These are phyloP conservation scores for Citrullus colocynthis DNA, from an alignment of 306 rosid species.

Conservation along the genomic window DNA sequence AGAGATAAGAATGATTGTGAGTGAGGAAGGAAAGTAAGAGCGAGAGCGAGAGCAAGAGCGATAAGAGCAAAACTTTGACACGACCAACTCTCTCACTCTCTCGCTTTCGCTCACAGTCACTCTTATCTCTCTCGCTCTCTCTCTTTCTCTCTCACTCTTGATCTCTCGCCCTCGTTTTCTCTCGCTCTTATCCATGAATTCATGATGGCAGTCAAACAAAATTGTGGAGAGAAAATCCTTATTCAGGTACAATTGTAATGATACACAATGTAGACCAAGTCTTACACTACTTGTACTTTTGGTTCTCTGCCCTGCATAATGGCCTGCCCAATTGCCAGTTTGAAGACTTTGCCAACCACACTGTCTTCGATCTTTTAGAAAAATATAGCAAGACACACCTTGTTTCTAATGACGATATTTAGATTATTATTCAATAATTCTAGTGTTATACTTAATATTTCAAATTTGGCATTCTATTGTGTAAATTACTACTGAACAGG, in stretches of 20 bases:
- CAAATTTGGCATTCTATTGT: not conserved
- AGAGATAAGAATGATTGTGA: too few relatives aligned
- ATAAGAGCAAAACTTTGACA: too few relatives aligned
- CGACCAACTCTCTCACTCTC: too few relatives aligned
- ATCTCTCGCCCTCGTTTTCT: too few relatives aligned
- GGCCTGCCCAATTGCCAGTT: slow-evolving; percentile 38
- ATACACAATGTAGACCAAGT: not conserved
- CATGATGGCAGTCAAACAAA: slow-evolving; percentile 82
- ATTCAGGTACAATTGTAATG: slow-evolving; percentile 45
- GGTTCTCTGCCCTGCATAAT: slow-evolving; percentile 8
- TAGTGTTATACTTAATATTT: not conserved
- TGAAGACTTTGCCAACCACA: slow-evolving; percentile 99
- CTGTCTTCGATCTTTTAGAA: slow-evolving; percentile 84
- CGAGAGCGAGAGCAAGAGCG: too few relatives aligned
- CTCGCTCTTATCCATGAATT: slow-evolving; percentile 49
- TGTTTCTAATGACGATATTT: slow-evolving; percentile 90
- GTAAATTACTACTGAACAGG: slow-evolving; percentile 26
- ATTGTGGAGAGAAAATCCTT: slow-evolving; percentile 85
- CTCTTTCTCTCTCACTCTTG: too few relatives aligned
- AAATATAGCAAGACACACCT: slow-evolving; percentile 76
- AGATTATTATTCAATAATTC: slow-evolving; percentile 21
- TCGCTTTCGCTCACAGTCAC: too few relatives aligned
- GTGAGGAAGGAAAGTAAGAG: too few relatives aligned
- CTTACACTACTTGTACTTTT: not conserved
- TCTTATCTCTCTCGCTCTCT: too few relatives aligned